Conservation (phyloP, 192 early-diverging fungal genomes). For the Coemansia sp. region DNA sequence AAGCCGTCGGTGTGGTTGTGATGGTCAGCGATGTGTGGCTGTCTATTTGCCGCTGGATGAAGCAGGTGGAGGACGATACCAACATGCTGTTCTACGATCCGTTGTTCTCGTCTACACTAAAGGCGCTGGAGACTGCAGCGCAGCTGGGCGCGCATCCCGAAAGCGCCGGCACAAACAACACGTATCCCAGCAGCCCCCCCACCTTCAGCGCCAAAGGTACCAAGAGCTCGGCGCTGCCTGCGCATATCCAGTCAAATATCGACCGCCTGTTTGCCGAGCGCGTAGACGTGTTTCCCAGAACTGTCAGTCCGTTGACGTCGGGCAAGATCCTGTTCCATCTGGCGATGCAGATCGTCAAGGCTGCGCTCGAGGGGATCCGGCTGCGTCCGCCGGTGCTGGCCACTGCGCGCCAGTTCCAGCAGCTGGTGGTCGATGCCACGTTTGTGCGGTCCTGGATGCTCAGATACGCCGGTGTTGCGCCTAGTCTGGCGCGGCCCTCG, state of each 20-base stretch:
- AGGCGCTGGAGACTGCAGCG: constrained; percentile 16
- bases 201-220: not conserved
- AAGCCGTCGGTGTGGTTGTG: not conserved
- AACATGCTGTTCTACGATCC: constrained; percentile 51
- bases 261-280: constrained; percentile 56
- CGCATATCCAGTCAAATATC: constrained; percentile 53
- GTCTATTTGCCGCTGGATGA: constrained; percentile 46
- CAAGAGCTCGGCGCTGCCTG: constrained; percentile 16
- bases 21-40: constrained; percentile 46
- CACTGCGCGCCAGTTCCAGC: constrained; percentile 19
- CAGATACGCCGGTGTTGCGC: constrained; percentile 39
- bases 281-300: constrained; percentile 45
- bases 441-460: constrained; percentile 50
- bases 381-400: constrained; percentile 19
- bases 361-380: constrained; percentile 35
- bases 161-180: not conserved
- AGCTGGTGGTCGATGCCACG: constrained; percentile 35
- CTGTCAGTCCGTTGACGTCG: constrained; percentile 23
- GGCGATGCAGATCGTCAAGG: constrained; percentile 48
- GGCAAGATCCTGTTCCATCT: constrained; percentile 44
- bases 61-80: constrained; percentile 48
- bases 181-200: not conserved
- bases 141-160: not conserved
- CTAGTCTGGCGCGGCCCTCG: constrained; percentile 19
- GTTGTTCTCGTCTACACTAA: constrained; percentile 36